These are phyloP conservation scores for Heimioporus sp. DNA, from an alignment of 768 basidiomycete genomes.

Conservation along the genomic window DNA sequence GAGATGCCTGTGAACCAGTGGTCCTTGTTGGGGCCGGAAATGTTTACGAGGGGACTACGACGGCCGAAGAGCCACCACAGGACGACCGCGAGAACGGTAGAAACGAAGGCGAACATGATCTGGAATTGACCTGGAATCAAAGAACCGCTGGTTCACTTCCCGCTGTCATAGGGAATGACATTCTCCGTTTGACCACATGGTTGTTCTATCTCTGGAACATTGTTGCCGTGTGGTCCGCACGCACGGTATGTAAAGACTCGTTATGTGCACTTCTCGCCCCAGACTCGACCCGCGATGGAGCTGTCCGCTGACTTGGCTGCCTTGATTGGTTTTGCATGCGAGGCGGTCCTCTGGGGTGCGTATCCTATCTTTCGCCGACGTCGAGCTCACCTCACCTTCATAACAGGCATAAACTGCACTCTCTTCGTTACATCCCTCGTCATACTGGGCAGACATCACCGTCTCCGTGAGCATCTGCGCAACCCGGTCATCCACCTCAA, in stretches of 20 bases:
- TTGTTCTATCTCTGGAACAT: too few species aligned
- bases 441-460: slow-evolving; percentile 17
- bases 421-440: slow-evolving; percentile 30
- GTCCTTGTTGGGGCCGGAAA: slow-evolving; percentile 33
- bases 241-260: too few species aligned
- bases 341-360: slow-evolving; percentile 36
- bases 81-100: slow-evolving; percentile 4
- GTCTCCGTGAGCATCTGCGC: slow-evolving; percentile 7
- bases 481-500: slow-evolving; percentile 29
- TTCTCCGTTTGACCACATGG: not conserved
- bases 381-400: not conserved
- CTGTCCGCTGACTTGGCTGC: slow-evolving; percentile 32
- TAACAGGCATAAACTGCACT: slow-evolving; percentile 18
- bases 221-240: too few species aligned
- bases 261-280: too few species aligned
- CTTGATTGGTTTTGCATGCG: slow-evolving; percentile 37
- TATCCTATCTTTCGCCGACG: not conserved
- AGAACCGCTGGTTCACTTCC: too few species aligned
- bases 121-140: not conserved
- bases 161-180: too few species aligned
- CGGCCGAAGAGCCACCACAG: slow-evolving; percentile 18
- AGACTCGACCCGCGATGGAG: slow-evolving; percentile 6
- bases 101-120: slow-evolving; percentile 2
- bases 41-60: slow-evolving; percentile 16
- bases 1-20: slow-evolving; percentile 34